Evolutionary conservation across 2,329 filamentous ascomycete genomes (phyloP).

Genomic region (Trichoderma sp.): DNA sequence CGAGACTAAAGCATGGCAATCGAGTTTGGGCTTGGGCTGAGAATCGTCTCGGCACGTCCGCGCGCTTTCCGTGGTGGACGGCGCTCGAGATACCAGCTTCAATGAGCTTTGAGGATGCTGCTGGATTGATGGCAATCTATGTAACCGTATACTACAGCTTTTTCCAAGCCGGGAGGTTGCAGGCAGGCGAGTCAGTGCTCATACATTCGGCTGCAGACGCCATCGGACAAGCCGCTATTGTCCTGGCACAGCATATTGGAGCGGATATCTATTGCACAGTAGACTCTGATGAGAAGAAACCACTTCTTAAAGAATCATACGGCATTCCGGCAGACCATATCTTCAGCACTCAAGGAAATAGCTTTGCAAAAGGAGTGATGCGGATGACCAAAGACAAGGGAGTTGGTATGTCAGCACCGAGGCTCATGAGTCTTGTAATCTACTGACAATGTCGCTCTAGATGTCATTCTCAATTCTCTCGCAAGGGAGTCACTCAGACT

Average conservation of each 20-base stretch:
- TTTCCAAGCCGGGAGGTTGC: slow-evolving; percentile 32
- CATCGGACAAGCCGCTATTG: slow-evolving; percentile 39
- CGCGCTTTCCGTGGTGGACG: neutral
- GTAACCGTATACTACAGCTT: no score
- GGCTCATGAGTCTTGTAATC: no score
- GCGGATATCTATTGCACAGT: slow-evolving; percentile 28
- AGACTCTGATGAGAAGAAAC: no score
- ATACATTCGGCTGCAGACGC: slow-evolving; percentile 40
- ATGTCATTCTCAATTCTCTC: neutral
- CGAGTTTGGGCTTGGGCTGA: slow-evolving; percentile 1
- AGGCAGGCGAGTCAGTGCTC: slow-evolving; percentile 40
- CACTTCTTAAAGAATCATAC: no score
- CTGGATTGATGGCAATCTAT: neutral
- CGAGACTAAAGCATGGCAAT: neutral
- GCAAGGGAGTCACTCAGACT: neutral
- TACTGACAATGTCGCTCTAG: no score
- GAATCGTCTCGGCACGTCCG: neutral
- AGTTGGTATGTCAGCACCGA: neutral
- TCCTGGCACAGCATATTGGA: slow-evolving; percentile 34
- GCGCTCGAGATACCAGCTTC: neutral
- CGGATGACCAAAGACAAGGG: neutral
- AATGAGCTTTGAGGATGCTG: neutral
- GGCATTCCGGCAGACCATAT: no score
- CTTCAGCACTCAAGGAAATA: neutral
- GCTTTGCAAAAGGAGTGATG: neutral